A percentile compares a stretch with the other conserved stretches of the same genome.
Evolutionary conservation across 805 yeast genomes (phyloP).

Genomic region (Zygosaccharomyces kombuchaensis): DNA sequence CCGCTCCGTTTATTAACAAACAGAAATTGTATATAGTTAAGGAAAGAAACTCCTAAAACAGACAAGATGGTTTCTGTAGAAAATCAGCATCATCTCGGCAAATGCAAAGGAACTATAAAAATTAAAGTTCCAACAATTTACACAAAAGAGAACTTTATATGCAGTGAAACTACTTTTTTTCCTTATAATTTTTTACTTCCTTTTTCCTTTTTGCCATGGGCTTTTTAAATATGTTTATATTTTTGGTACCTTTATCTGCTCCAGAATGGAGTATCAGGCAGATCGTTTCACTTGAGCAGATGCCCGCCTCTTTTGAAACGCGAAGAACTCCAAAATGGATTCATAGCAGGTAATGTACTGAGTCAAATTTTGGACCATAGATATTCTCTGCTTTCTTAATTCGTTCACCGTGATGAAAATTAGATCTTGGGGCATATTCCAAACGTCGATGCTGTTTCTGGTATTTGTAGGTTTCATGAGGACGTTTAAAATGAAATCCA

Average conservation of each 20-base stretch:
- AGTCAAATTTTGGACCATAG: conserved; percentile 74
- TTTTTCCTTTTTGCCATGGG: neutral
- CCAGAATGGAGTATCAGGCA: neutral
- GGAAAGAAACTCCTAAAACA: neutral
- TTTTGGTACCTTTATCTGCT: neutral
- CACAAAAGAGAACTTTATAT: neutral
- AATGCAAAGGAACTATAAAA: neutral
- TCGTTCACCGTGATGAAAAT: conserved; percentile 57
- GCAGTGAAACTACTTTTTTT: neutral
- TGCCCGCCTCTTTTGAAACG: conserved; percentile 14
- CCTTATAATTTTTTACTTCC: neutral
- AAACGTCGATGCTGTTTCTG: conserved; percentile 38
- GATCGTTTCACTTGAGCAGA: neutral
- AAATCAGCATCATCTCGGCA: neutral
- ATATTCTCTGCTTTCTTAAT: conserved; percentile 62
- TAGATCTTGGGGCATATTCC: conserved; percentile 46
- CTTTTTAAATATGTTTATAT: neutral
- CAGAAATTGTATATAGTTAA: neutral
- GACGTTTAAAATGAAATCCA: conserved; percentile 46
- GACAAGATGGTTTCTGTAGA: neutral
- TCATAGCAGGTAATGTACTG: conserved; percentile 74
- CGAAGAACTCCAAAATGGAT: conserved; percentile 35
- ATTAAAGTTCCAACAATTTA: neutral
- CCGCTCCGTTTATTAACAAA: neutral
- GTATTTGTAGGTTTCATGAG: conserved; percentile 35